A percentile compares a stretch with the other conserved stretches of the same genome.
Evolutionary conservation across 805 yeast genomes (phyloP).

Genomic region (Wickerhamiella bombiphila): DNA sequence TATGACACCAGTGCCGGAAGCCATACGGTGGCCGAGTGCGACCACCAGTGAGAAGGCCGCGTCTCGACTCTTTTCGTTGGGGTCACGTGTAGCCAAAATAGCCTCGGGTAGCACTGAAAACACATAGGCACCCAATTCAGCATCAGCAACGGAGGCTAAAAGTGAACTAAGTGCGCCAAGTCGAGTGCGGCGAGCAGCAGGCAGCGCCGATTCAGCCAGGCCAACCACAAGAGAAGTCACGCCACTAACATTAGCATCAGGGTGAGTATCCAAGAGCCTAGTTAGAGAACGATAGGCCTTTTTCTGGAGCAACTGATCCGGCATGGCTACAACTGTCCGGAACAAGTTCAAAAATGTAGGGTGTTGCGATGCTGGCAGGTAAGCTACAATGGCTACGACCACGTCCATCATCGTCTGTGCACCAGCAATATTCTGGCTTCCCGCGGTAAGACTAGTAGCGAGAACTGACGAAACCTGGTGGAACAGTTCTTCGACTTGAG

Average conservation of each 20-base stretch:
- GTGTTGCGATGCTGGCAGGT: conserved; percentile 29
- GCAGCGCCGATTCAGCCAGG: conserved; percentile 31
- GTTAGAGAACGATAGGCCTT: conserved; percentile 63
- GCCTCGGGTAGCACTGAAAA: conserved; percentile 77
- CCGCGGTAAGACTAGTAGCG: conserved; percentile 44
- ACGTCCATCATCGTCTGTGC: conserved; percentile 85
- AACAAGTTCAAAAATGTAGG: conserved; percentile 14
- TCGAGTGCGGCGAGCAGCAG: conserved; percentile 71
- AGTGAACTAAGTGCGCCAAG: conserved; percentile 38
- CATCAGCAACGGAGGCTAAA: conserved; percentile 35
- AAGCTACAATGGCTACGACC: conserved; percentile 72
- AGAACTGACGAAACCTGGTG: conserved; percentile 71
- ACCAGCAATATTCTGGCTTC: conserved; percentile 23
- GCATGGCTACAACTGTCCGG: conserved; percentile 11
- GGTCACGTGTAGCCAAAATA: conserved; percentile 79
- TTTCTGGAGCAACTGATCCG: conserved; percentile 58
- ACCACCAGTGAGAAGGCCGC: conserved; percentile 62
- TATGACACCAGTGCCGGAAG: conserved; percentile 32
- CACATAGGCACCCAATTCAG: conserved; percentile 41
- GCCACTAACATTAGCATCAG: conserved; percentile 34
- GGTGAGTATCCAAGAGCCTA: conserved; percentile 52
- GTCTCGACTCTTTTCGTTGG: conserved; percentile 81
- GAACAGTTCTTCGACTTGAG: conserved; percentile 61
- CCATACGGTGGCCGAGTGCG: conserved; percentile 68
- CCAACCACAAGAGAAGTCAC: conserved; percentile 27